phyloP scores from a whole-genome alignment of 2,329 filamentous ascomycete species.

The Botrytis pseudocinerea region DNA sequence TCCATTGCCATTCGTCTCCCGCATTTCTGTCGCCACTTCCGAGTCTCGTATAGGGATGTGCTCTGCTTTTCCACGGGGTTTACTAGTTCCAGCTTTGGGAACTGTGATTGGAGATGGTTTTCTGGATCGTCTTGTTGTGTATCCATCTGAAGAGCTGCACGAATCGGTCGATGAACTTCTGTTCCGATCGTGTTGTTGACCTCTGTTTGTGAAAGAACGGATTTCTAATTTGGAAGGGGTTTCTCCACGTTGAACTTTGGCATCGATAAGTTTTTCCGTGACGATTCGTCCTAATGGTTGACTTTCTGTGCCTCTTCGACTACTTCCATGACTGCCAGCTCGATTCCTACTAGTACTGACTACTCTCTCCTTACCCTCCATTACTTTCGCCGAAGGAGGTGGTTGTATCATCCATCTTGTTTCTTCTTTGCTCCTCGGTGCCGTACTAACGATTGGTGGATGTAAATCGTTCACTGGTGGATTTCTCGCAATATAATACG shows the following conservation, averaged over 20 bases:
- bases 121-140: slow-evolving; percentile 28
- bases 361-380: slow-evolving; percentile 80
- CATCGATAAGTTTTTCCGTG: slow-evolving; percentile 38
- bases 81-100: slow-evolving; percentile 19
- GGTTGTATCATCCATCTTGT: slow-evolving; percentile 92
- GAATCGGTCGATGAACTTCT: slow-evolving; percentile 31
- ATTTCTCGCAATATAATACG: slow-evolving; percentile 46
- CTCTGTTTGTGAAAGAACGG: slow-evolving; percentile 26
- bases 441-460: slow-evolving; percentile 78
- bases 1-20: slow-evolving; percentile 22
- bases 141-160: slow-evolving; percentile 29
- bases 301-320: slow-evolving; percentile 43
- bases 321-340: slow-evolving; percentile 45
- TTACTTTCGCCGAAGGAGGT: slow-evolving; percentile 83
- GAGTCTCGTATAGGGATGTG: slow-evolving; percentile 33
- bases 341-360: slow-evolving; percentile 59
- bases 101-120: slow-evolving; percentile 36
- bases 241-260: slow-evolving; percentile 38
- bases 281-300: slow-evolving; percentile 26
- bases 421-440: slow-evolving; percentile 66
- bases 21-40: slow-evolving; percentile 28
- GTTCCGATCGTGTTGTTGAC: slow-evolving; percentile 29
- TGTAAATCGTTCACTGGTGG: slow-evolving; percentile 85
- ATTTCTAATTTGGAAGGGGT: slow-evolving; percentile 33
- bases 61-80: slow-evolving; percentile 31